Conservation (phyloP, 345 rosid species). For the Corchorus olitorius region DNA sequence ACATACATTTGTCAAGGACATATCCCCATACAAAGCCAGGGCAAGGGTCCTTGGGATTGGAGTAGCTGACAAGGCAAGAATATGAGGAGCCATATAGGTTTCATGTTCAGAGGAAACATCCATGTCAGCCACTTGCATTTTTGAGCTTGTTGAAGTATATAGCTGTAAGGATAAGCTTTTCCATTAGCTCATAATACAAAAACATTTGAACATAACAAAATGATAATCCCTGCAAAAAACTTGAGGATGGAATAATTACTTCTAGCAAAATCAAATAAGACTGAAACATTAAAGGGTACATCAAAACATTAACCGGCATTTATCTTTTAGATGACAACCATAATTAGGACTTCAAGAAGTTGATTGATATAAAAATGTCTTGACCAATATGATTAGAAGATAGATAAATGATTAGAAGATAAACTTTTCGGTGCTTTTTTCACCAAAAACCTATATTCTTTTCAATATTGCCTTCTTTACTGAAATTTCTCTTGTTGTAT, state of each 20-base stretch:
- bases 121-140: slow-evolving; percentile 29
- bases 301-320: background rate
- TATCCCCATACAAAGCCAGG: slow-evolving; percentile 87
- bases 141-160: slow-evolving; percentile 54
- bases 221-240: background rate
- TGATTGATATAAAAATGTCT: background rate
- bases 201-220: slow-evolving; percentile 16
- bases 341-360: background rate
- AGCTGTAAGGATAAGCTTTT: slow-evolving; percentile 54
- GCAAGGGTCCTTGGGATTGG: slow-evolving; percentile 97
- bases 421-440: background rate
- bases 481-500: background rate
- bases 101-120: slow-evolving; percentile 51
- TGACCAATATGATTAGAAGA: background rate
- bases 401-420: background rate
- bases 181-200: slow-evolving; percentile 18
- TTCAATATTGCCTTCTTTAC: background rate
- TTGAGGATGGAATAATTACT: slow-evolving; percentile 10
- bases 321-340: background rate
- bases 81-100: slow-evolving; percentile 86
- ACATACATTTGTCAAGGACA: slow-evolving; percentile 87
- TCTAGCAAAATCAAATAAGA: slow-evolving; percentile 10
- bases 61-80: slow-evolving; percentile 96
- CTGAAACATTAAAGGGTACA: background rate
- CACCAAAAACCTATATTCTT: background rate